phyloP scores from a whole-genome alignment of 306 rosid genomes.

The Cicer yamashitae region DNA sequence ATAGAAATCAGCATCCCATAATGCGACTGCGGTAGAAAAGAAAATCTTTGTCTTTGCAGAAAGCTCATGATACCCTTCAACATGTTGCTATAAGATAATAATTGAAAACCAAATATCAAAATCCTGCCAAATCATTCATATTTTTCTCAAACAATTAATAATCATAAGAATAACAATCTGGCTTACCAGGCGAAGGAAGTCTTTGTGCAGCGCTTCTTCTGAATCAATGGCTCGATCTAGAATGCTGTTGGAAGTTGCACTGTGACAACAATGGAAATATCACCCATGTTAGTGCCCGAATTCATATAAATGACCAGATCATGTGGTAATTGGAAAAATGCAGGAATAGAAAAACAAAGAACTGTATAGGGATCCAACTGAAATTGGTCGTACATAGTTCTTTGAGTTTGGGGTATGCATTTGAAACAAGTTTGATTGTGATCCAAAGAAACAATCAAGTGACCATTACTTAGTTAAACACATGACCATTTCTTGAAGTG shows the following conservation, averaged over 20 bases:
- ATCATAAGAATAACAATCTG: constrained; percentile 37
- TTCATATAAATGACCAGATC: constrained; percentile 5
- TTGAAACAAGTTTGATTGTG: not conserved
- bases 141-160: constrained; percentile 10
- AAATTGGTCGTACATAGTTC: not conserved
- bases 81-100: constrained; percentile 72
- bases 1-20: constrained; percentile 96
- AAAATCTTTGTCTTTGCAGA: constrained; percentile 93
- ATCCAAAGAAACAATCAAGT: not conserved
- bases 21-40: constrained; percentile 88
- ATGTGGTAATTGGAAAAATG: constrained; percentile 5
- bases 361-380: not conserved
- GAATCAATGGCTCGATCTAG: constrained; percentile 97
- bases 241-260: constrained; percentile 99
- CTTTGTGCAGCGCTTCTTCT: constrained; percentile 83
- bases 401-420: not conserved
- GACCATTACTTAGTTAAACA: not conserved
- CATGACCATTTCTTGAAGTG: not conserved
- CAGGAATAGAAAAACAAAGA: not conserved
- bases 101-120: constrained; percentile 39
- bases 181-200: constrained; percentile 61
- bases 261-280: constrained; percentile 51
- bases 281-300: constrained; percentile 50
- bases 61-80: constrained; percentile 97
- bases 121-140: constrained; percentile 32